phyloP scores from a whole-genome alignment of 139 green algal species.

The Asterochloris erici region DNA sequence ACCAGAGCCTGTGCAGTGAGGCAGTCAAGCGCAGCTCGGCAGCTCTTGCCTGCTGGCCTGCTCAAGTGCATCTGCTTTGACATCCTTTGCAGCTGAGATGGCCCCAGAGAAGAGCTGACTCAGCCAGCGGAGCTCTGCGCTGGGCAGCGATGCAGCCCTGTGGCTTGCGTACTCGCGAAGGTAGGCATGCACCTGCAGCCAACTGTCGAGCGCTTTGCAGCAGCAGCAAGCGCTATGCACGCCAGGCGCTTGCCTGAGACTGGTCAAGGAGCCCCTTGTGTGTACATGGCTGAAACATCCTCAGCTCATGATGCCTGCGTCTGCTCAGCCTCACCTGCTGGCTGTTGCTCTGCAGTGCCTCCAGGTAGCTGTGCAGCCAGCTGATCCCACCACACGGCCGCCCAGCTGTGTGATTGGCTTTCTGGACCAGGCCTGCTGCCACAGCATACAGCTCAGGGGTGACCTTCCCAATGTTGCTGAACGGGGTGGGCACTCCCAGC shows the following conservation, averaged over 20 bases:
- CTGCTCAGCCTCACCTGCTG: slow-evolving; percentile 17
- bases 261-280: too few relatives aligned
- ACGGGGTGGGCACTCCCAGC: slow-evolving; percentile 81
- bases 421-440: slow-evolving; percentile 3
- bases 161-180: slow-evolving; percentile 58
- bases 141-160: slow-evolving; percentile 33
- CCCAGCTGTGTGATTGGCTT: too few relatives aligned
- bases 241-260: too few relatives aligned
- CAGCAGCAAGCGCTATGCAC: background rate
- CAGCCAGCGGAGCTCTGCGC: slow-evolving; percentile 18
- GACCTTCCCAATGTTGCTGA: slow-evolving; percentile 72
- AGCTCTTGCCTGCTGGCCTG: too few relatives aligned
- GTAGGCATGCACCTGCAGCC: slow-evolving; percentile 64
- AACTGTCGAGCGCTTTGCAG: background rate
- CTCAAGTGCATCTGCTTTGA: too few relatives aligned
- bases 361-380: background rate
- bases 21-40: too few relatives aligned
- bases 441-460: slow-evolving; percentile 52
- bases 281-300: too few relatives aligned
- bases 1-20: too few relatives aligned
- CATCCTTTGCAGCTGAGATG: too few relatives aligned
- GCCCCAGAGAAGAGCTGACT: slow-evolving; percentile 24
- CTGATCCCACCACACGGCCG: too few relatives aligned
- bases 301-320: too few relatives aligned
- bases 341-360: slow-evolving; percentile 18